Base-by-base conservation (phyloP, 2,329 filamentous ascomycete species). In the Colletotrichum caudatum region DNA sequence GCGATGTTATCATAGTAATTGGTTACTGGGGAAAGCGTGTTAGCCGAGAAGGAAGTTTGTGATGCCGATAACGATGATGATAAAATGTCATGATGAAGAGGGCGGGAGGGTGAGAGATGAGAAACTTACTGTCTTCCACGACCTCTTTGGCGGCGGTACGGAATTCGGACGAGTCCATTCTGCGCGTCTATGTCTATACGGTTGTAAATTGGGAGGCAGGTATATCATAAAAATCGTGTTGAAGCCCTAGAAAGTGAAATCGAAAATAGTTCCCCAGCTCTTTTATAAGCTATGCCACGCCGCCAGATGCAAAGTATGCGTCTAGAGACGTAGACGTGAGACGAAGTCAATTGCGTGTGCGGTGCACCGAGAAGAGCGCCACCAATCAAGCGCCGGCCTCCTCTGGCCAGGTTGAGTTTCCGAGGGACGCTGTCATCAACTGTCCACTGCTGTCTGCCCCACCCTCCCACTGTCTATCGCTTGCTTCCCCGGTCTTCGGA, bases 101-200 rank as follows among this genome's bases (percentile, higher is more conserved):
- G 48, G 23, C 12, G 39, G 37, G 26, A 37, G 14, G 18, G 8
- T 11, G 51, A 9, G 41, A 16, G 48, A 48, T 51, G 51, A 61
- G 26, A 3, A 61, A 84, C 90, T 78, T 82, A 94, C 94, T 97
- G 71, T 97, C 93, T 75, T 97, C 93, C 78, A 97, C 90, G 72
- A 92, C 92, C 69, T 91, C 88, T 74, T 93, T 89, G 56, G 94
- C 94, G 74, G 94, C 93, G 72, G 89, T 84, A 74, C 90, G 88
- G 81, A 97, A 98, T 77, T 95, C 89, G 67, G 91, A 84, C 37
- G 91, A 90, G 78, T 97, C 90, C 95, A 97, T 97, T 2, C 33
- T 48, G 48, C 41, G 35, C 2, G 29, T 18, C 11, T 29, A 16
- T 44, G 18, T 39, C 46, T 64, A 2, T 16, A n/a, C 14, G 18